Base-by-base conservation (phyloP, 371 early-diverging fungal species). In the Furculomyces boomerangus region DNA sequence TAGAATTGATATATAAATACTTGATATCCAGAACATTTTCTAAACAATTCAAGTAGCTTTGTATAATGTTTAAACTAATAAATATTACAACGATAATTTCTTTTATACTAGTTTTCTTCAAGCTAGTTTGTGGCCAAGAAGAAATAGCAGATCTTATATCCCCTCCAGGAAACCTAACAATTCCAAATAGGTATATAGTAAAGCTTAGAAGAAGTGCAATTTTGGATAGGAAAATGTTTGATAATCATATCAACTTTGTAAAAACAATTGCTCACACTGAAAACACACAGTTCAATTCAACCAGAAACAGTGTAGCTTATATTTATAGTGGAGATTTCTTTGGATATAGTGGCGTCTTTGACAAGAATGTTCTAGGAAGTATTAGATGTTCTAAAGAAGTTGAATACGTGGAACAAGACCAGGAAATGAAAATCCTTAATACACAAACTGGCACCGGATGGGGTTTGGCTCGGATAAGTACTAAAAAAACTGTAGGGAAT, bases 341-440 rank as follows among this genome's bases (percentile, higher is more conserved):
- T 14, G 46, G 46, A 13, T 46, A 46, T 27, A 8, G 8, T 13
- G 46, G 46, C 8, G 27, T 7, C 22, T 46, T 46, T n/a, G 27
- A 46, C 22, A 8, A 5, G n/a, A 27, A 46, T 24, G 22, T 22
- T 27, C 8, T 46, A 20, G 22, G n/a, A 20, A 46, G 13, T 8
- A 46, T 46, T 22, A 46, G 22, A 46, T 7, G 10, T 14, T 46
- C 46, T 13, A 20, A 20, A 24, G 46, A 85, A 74, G 86, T 93
- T 29, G 93, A 76, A n/a, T 91, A 78, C 59, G 80, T 95, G 35
- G 95, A 93, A 71, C 78, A 75, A 54, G 90, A 93, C 71, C 80
- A 84, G 54, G 64, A 86, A 27, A 83, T 91, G 40, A 79, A 84
- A 70, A 71, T 84, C 8, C 55, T 62, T 39, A 80, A 80, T 27